These are phyloP conservation scores for Lichtheimia corymbifera DNA, from an alignment of 371 early-diverging fungal genomes.

Conservation along the genomic window DNA sequence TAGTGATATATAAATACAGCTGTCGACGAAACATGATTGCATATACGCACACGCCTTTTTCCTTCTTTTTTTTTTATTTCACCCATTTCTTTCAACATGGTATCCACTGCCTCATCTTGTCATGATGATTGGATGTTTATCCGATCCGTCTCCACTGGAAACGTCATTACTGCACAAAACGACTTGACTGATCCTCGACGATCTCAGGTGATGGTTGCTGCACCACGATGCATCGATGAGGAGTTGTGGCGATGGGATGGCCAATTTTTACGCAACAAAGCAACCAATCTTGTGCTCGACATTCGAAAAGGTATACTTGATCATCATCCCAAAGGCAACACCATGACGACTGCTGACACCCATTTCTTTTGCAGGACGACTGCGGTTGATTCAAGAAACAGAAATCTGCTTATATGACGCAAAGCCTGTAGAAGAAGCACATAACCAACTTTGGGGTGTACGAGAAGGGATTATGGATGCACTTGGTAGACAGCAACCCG, in stretches of 20 bases:
- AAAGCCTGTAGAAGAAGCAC: conserved; percentile 39
- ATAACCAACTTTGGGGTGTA: conserved; percentile 46
- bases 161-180: conserved; percentile 28
- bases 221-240: conserved; percentile 27
- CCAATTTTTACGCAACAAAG: conserved; percentile 43
- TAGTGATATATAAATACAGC: conserved; percentile 4
- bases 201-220: conserved; percentile 40
- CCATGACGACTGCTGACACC: neutral
- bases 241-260: conserved; percentile 53
- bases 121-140: conserved; percentile 43
- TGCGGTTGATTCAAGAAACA: conserved; percentile 53
- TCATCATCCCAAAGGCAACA: neutral
- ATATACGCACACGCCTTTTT: neutral
- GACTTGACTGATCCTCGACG: conserved; percentile 12
- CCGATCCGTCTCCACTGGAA: conserved; percentile 35
- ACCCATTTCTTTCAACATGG: conserved; percentile 3
- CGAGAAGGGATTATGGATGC: conserved; percentile 19
- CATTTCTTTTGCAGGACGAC: conserved; percentile 25
- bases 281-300: conserved; percentile 41
- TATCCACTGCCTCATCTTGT: conserved; percentile 2
- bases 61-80: neutral
- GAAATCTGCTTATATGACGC: conserved; percentile 43
- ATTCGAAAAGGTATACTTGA: conserved; percentile 46
- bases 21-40: neutral
- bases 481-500: conserved; percentile 20